Base-by-base conservation (phyloP, 441 rosid genomes). In the Gossypium trilobum region DNA sequence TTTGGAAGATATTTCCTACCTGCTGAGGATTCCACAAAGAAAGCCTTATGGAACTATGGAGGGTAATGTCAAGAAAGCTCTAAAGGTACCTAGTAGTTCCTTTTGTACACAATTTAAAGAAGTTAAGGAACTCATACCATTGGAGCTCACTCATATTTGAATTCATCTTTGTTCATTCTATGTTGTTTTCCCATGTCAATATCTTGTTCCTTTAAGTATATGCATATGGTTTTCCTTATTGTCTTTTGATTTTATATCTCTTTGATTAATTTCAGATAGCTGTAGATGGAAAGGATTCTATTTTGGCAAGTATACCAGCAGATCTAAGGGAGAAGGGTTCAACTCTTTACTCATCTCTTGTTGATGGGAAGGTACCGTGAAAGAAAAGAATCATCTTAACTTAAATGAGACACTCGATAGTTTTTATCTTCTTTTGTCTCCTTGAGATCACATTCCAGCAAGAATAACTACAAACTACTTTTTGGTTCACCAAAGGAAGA, bases 1-100 rank as follows among this genome's bases (percentile, higher is more conserved):
- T 10, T 79, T 93, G 82, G 98, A 91, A 81, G 98, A 93, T 74
- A 84, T 92, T 72, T 94, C 97, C 7, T 92, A 88, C 77, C 84
- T 94, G 87, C 84, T 92, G 13, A 89, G 97, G 77, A 94, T 94
- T 80, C 97, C 99, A 5, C 99, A 94, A 73, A 86, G 99, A 77
- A 94, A 94, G 80, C 97, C 99, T 73, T 94, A 89, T 23, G 94
- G 97, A 85, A 90, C 95, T 25, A 94, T 90, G 99, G 97, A 89
- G 87, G 86, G 90, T 62, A 92, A 92, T 79, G 99, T 90, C 46
- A 92, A 90, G 85, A 94, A 92, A 83, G 96, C 99, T 20, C 84
- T 92, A 2, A 88, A 90, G 94, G 96, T 86, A 69, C 44, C 48
- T 39, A 6, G 27, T 56, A 22, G 62, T 68, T 73, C 62, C 31